A percentile compares a stretch with the other conserved stretches of the same genome.
Evolutionary conservation across 2,329 filamentous ascomycete genomes (phyloP).

Genomic region (Colletotrichum sansevieriae): DNA sequence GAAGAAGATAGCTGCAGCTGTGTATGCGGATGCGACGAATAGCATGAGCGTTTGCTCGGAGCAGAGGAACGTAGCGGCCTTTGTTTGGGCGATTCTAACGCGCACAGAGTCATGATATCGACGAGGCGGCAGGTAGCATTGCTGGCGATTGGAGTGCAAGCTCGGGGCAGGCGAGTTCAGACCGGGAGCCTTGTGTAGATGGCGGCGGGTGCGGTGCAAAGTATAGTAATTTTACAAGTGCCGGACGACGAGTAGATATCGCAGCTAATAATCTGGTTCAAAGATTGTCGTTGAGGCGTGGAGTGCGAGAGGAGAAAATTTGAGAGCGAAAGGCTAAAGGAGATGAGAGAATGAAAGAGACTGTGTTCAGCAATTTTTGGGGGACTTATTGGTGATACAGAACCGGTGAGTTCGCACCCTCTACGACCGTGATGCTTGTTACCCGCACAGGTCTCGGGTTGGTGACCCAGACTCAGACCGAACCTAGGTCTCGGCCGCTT

Average conservation of each 20-base stretch:
- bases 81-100: conserved; percentile 51
- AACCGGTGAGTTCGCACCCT: conserved; percentile 37
- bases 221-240: not conserved
- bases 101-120: conserved; percentile 60
- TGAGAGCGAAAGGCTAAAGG: not conserved
- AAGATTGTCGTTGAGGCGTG: conserved; percentile 1
- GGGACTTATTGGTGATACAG: conserved; percentile 38
- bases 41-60: conserved; percentile 29
- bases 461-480: conserved; percentile 38
- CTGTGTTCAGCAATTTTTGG: conserved; percentile 19
- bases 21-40: conserved; percentile 38
- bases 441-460: conserved; percentile 32
- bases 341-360: conserved; percentile 7
- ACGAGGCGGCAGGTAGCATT: conserved; percentile 51
- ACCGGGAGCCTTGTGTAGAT: not conserved
- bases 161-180: conserved; percentile 29
- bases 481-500: conserved; percentile 38
- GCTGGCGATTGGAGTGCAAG: conserved; percentile 41
- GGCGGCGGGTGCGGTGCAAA: conserved; percentile 3
- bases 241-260: not conserved
- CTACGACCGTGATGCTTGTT: conserved; percentile 31
- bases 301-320: conserved; percentile 3
- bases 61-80: conserved; percentile 42
- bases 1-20: conserved; percentile 36
- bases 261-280: not conserved